Conservation (phyloP, 2,329 filamentous ascomycete species). For the Colletotrichum sp. region DNA sequence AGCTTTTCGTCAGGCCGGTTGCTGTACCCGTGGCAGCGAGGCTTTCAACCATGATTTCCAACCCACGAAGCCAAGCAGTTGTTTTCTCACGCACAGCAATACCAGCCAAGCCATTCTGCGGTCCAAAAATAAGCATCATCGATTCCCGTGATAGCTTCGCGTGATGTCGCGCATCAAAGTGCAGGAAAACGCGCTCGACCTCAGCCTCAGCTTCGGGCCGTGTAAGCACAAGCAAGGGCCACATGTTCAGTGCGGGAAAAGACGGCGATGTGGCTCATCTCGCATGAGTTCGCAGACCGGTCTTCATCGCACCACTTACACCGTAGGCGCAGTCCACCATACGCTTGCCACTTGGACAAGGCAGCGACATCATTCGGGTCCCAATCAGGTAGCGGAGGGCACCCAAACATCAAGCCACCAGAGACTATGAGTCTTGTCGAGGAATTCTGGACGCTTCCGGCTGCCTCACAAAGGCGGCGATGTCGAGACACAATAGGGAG, state of each 20-base stretch:
- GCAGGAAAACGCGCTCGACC: neutral
- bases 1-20: neutral
- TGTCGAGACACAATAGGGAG: neutral
- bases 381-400: neutral
- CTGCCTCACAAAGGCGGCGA: neutral
- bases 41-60: neutral
- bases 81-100: neutral
- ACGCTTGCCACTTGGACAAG: neutral
- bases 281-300: neutral
- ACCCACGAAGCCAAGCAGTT: neutral
- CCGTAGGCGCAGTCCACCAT: neutral
- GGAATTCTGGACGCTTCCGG: neutral
- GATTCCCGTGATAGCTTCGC: neutral
- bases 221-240: neutral
- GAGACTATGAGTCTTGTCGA: neutral
- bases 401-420: neutral
- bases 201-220: neutral
- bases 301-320: neutral
- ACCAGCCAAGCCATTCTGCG: neutral
- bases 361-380: neutral
- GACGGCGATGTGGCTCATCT: neutral
- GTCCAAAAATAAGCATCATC: neutral
- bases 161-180: neutral
- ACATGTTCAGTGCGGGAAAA: neutral
- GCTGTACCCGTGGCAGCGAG: neutral